phyloP scores from a whole-genome alignment of 2,329 filamentous ascomycete species.

The Arachnomyces sp. region DNA sequence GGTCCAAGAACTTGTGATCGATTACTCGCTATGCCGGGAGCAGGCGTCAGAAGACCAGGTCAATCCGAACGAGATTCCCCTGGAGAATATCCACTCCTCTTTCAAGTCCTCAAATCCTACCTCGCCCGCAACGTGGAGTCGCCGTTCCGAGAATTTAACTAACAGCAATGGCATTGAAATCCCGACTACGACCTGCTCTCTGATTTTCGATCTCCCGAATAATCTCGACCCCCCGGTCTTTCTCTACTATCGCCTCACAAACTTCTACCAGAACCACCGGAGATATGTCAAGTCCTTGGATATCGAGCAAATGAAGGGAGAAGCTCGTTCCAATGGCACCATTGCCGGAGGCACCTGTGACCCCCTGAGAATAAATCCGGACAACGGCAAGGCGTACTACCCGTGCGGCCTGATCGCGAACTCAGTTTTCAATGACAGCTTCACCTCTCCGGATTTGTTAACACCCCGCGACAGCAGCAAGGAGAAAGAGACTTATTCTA shows the following conservation, averaged over 20 bases:
- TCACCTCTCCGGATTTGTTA: constrained; percentile 55
- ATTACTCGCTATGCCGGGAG: constrained; percentile 71
- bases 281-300: constrained; percentile 90
- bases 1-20: constrained; percentile 84
- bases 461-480: constrained; percentile 35
- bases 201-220: constrained; percentile 73
- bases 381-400: constrained; percentile 65
- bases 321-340: constrained; percentile 48
- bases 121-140: constrained; percentile 24
- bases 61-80: constrained; percentile 46
- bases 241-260: constrained; percentile 90
- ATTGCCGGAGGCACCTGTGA: constrained; percentile 66
- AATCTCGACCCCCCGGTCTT: constrained; percentile 72
- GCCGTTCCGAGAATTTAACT: constrained; percentile 15
- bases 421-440: constrained; percentile 93
- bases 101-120: constrained; percentile 55
- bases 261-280: constrained; percentile 98
- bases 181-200: constrained; percentile 52
- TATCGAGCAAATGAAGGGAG: constrained; percentile 70
- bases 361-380: constrained; percentile 53
- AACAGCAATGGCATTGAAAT: constrained; percentile 18
- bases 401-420: constrained; percentile 95
- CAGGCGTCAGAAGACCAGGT: constrained; percentile 42
- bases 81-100: constrained; percentile 52
- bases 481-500: constrained; percentile 54